Base-by-base conservation (phyloP, 108 stramenopile species). In the Nannochloropsis gaditana region DNA sequence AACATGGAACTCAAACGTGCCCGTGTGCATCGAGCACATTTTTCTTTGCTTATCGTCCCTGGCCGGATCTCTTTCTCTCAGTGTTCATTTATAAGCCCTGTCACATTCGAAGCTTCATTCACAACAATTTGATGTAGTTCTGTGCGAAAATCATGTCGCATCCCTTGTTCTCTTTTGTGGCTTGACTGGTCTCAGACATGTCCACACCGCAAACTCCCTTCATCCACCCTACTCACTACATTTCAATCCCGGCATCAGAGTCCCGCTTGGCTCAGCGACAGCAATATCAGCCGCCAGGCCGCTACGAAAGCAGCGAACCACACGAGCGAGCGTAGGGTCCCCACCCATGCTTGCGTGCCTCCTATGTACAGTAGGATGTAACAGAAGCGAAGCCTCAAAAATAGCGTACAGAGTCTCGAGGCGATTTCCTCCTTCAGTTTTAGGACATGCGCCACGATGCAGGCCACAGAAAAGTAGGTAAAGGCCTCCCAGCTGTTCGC, bases 401-500 rank as follows among this genome's bases (percentile, higher is more conserved):
- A 73, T 6, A 73, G 6, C 5, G 59, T 73, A n/a, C 59, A 73
- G 4, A 73, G 59, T 15, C 59, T 73, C 15, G 59, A 73, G 59
- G 59, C 59, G n/a, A 73, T n/a, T 73, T 73, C 19, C 19, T n/a
- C 59, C 15, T 73, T n/a, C 59, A 73, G n/a, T n/a, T 73, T 73
- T n/a, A 73, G n/a, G 59, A 73, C n/a, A n/a, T 73, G 59, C 8
- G 59, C 59, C 6, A 6, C n/a, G 59, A 73, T 73, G 59, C 59
- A 73, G 4, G 59, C 15, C 15, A 6, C 59, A n/a, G 59, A 73
- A 3, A 73, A 73, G 59, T 73, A 73, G 19, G 59, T n/a, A 73
- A 73, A 73, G 5, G 59, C 59, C 59, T 73, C 59, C 59, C 59
- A 73, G n/a, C 59, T 73, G n/a, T 73, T 73, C 19, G 59, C 59